Evolutionary conservation across 2,329 filamentous ascomycete species (phyloP).

Genomic region (Corynespora cassiicola): DNA sequence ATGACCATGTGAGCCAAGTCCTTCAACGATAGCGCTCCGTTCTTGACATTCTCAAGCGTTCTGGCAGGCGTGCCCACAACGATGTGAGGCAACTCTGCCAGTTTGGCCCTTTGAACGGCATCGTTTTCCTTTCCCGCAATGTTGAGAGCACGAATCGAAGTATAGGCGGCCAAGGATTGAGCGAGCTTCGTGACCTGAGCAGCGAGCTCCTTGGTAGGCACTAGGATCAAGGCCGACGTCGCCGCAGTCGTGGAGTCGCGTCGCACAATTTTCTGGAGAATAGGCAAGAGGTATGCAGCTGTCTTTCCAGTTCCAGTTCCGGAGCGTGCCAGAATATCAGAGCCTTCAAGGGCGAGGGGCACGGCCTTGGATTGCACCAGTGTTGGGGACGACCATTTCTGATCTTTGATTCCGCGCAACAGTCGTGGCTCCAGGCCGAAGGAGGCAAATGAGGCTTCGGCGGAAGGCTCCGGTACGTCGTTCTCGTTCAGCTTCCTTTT

Average conservation of each 20-base stretch:
- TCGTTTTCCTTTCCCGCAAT: slow-evolving; percentile 90
- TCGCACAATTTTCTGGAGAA: slow-evolving; percentile 84
- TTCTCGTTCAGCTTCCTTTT: slow-evolving; percentile 60
- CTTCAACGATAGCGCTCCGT: slow-evolving; percentile 72
- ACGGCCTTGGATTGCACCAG: slow-evolving; percentile 87
- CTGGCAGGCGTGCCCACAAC: slow-evolving; percentile 90
- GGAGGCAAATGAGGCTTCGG: slow-evolving; percentile 67
- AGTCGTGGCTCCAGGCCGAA: slow-evolving; percentile 85
- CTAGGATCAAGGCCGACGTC: slow-evolving; percentile 83
- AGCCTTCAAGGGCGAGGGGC: slow-evolving; percentile 83
- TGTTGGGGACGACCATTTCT: slow-evolving; percentile 87
- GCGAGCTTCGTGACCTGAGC: slow-evolving; percentile 86
- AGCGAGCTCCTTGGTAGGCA: slow-evolving; percentile 92
- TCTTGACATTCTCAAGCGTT: slow-evolving; percentile 78
- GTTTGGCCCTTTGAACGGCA: slow-evolving; percentile 83
- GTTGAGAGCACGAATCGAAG: slow-evolving; percentile 82
- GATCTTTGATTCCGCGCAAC: slow-evolving; percentile 82
- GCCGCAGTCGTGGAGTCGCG: slow-evolving; percentile 72
- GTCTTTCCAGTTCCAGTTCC: slow-evolving; percentile 98
- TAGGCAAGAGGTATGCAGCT: slow-evolving; percentile 89
- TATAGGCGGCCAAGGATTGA: slow-evolving; percentile 78
- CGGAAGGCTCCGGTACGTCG: slow-evolving; percentile 50
- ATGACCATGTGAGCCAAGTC: slow-evolving; percentile 81
- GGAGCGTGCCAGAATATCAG: slow-evolving; percentile 88
- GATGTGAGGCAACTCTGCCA: slow-evolving; percentile 86